Conservation (phyloP, 2,329 filamentous ascomycete genomes). For the Phialocephala sp. region DNA sequence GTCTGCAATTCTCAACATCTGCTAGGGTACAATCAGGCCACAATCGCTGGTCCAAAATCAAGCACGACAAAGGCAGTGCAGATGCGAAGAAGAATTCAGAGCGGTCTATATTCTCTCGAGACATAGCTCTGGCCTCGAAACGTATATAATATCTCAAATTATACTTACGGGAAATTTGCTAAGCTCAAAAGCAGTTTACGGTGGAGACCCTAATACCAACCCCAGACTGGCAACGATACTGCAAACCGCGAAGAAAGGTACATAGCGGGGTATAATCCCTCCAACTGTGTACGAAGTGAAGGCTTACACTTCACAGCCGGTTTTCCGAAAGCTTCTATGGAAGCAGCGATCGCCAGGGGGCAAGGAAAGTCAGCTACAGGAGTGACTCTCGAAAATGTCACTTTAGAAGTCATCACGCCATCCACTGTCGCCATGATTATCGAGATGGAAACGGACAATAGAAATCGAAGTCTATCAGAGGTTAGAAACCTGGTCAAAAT, state of each 20-base stretch:
- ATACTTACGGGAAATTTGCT: slow-evolving; percentile 23
- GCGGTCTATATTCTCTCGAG: slow-evolving; percentile 70
- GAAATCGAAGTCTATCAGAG: slow-evolving; percentile 74
- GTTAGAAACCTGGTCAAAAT: slow-evolving; percentile 75
- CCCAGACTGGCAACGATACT: slow-evolving; percentile 76
- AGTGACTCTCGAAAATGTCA: slow-evolving; percentile 75
- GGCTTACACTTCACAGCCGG: slow-evolving; percentile 56
- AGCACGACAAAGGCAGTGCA: slow-evolving; percentile 88
- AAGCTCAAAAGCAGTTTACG: slow-evolving; percentile 63
- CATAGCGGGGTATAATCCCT: slow-evolving; percentile 37
- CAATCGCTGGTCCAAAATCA: slow-evolving; percentile 95
- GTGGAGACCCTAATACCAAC: slow-evolving; percentile 75
- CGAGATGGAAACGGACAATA: slow-evolving; percentile 86
- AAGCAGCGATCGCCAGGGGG: slow-evolving; percentile 84
- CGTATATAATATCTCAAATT: slow-evolving; percentile 52
- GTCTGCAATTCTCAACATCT: slow-evolving; percentile 50
- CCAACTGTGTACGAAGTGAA: slow-evolving; percentile 22
- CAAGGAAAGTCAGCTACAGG: slow-evolving; percentile 82
- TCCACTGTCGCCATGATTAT: slow-evolving; percentile 79
- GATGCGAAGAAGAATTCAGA: slow-evolving; percentile 80
- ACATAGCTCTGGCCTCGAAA: slow-evolving; percentile 77
- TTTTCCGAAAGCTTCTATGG: slow-evolving; percentile 84
- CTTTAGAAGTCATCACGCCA: slow-evolving; percentile 81
- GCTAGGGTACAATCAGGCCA: slow-evolving; percentile 67
- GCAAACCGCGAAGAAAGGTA: slow-evolving; percentile 78